Evolutionary conservation across 345 rosid species (phyloP).

Genomic region (Ceriops decandra): DNA sequence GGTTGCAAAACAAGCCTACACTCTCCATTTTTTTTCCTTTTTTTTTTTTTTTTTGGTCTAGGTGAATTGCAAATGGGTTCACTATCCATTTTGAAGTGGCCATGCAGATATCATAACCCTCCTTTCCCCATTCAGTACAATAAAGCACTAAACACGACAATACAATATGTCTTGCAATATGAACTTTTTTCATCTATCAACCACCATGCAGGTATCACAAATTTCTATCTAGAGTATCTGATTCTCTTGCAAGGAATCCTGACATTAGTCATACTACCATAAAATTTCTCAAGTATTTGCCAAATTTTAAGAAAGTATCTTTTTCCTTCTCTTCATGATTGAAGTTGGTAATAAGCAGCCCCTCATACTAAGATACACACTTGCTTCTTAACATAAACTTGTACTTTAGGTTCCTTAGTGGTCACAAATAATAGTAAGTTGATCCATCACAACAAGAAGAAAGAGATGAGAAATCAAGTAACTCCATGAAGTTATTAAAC

Average conservation of each 20-base stretch:
- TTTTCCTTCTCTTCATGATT: neutral
- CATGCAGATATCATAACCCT: neutral
- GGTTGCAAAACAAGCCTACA: too few relatives aligned
- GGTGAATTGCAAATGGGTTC: too few relatives aligned
- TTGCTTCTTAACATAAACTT: neutral
- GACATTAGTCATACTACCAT: too few relatives aligned
- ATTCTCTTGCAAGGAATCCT: too few relatives aligned
- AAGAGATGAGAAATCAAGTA: neutral
- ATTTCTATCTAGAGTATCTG: too few relatives aligned
- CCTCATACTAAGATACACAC: neutral
- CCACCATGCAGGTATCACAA: too few relatives aligned
- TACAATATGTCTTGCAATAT: too few relatives aligned
- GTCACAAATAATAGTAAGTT: neutral
- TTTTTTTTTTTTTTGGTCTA: too few relatives aligned
- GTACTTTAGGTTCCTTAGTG: neutral
- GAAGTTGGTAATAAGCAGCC: neutral
- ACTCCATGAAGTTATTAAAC: slow-evolving; percentile 18
- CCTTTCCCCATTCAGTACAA: neutral
- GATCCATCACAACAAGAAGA: neutral
- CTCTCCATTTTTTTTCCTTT: too few relatives aligned
- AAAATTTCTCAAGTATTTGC: too few relatives aligned
- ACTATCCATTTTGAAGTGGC: neutral
- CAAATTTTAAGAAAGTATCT: too few relatives aligned
- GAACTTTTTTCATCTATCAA: too few relatives aligned
- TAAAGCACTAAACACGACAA: neutral